phyloP scores from a whole-genome alignment of 306 rosid genomes.

The Ochetophila trinervis region DNA sequence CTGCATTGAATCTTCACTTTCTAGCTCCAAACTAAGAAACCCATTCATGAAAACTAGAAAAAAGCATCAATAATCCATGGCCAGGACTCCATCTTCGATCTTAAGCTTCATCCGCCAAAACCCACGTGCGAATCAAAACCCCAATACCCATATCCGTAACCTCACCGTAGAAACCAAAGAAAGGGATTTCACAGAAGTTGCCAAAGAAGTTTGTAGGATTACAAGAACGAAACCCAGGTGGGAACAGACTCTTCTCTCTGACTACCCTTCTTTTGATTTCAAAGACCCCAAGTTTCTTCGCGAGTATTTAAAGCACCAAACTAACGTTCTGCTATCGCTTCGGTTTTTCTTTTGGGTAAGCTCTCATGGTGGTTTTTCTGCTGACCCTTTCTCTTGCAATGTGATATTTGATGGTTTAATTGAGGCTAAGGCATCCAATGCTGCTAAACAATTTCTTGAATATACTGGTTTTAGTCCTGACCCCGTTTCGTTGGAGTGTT shows the following conservation, averaged over 20 bases:
- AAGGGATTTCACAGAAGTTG: constrained; percentile 26
- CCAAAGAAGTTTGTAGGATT: constrained; percentile 47
- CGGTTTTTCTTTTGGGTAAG: constrained; percentile 70
- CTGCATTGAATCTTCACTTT: neutral
- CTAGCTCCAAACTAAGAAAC: no score
- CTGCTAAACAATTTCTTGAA: constrained; percentile 50
- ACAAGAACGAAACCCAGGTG: constrained; percentile 61
- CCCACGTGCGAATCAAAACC: constrained; percentile 12
- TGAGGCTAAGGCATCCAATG: constrained; percentile 54
- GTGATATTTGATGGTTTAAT: constrained; percentile 53
- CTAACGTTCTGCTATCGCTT: constrained; percentile 53
- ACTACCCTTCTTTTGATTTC: constrained; percentile 60
- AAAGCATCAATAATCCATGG: constrained; percentile 13
- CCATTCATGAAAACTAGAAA: neutral
- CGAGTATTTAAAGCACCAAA: constrained; percentile 48
- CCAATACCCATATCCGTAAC: constrained; percentile 36
- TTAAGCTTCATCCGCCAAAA: constrained; percentile 35
- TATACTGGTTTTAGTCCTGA: constrained; percentile 41
- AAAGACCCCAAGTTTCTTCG: constrained; percentile 49
- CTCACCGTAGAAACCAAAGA: constrained; percentile 36
- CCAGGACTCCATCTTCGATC: constrained; percentile 30
- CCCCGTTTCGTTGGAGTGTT: constrained; percentile 48
- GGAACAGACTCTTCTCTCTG: constrained; percentile 60
- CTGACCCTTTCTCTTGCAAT: constrained; percentile 41
- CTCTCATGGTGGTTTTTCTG: constrained; percentile 45